Conservation (phyloP, 495 filamentous ascomycete genomes). For the Aspergillus leporis region DNA sequence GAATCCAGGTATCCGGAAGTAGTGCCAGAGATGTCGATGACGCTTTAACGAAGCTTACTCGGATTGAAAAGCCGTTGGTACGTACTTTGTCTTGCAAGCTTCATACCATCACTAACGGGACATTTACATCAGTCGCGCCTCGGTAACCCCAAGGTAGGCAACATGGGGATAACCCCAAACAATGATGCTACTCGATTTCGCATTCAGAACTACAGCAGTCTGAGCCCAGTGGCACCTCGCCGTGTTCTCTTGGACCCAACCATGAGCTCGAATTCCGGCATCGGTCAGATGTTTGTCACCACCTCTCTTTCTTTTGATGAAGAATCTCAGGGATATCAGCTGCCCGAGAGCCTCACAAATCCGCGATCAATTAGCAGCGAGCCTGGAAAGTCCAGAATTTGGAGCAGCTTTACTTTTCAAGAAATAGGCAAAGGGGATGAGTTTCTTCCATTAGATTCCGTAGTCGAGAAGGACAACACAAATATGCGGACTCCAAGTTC, state of each 20-base stretch:
- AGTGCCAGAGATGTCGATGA: conserved; percentile 60
- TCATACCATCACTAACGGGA: not conserved
- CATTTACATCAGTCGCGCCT: conserved; percentile 13
- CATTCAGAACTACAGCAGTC: conserved; percentile 18
- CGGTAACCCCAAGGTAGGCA: conserved; percentile 7
- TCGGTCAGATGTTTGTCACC: conserved; percentile 25
- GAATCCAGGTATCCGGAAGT: conserved; percentile 25
- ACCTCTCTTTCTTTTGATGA: conserved; percentile 17
- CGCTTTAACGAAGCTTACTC: conserved; percentile 65
- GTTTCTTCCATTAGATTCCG: not conserved
- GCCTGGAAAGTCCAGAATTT: conserved; percentile 21
- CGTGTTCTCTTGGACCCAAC: conserved; percentile 23
- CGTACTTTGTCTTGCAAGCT: not conserved
- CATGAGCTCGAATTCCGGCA: not conserved
- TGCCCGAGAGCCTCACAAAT: conserved; percentile 15
- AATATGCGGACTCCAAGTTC: conserved; percentile 2
- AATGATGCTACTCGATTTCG: conserved; percentile 2
- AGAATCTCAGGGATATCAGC: conserved; percentile 5
- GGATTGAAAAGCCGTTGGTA: conserved; percentile 55
- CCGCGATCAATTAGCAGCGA: conserved; percentile 14
- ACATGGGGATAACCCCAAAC: conserved; percentile 7
- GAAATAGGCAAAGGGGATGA: conserved; percentile 22
- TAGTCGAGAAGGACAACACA: conserved; percentile 3
- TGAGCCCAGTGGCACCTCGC: conserved; percentile 17
- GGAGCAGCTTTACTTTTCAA: conserved; percentile 27